Conservation (phyloP, 305 asterid species). For the Fraxinus dipetala region DNA sequence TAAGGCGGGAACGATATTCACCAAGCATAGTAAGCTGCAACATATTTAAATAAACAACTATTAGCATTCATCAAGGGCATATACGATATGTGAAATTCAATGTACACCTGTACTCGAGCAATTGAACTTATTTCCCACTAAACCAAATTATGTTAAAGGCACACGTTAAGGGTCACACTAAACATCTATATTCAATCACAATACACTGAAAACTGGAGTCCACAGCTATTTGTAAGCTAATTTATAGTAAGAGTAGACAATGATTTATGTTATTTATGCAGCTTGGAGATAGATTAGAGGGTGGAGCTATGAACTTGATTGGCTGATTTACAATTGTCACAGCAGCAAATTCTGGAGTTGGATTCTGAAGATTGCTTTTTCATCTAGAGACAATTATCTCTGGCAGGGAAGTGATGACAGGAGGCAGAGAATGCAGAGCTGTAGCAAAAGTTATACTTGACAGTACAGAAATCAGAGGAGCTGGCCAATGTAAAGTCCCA, state of each 20-base stretch:
- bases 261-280: neutral
- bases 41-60: conserved; percentile 19
- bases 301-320: neutral
- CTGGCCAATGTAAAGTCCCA: neutral
- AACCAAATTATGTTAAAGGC: neutral
- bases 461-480: neutral
- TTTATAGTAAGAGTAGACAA: neutral
- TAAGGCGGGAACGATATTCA: conserved; percentile 74
- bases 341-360: neutral
- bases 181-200: neutral
- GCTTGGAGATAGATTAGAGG: neutral
- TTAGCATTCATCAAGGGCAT: conserved; percentile 25
- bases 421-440: neutral
- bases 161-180: neutral
- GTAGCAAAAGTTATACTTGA: neutral
- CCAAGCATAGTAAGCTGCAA: conserved; percentile 79
- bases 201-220: neutral
- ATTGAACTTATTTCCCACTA: conserved; percentile 9
- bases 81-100: conserved; percentile 7
- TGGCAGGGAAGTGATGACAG: neutral
- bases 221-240: neutral
- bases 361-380: neutral
- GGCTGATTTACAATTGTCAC: neutral
- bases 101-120: conserved; percentile 11
- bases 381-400: neutral